Conservation (phyloP, 345 rosid species). For the Eucalyptus paniculata region DNA sequence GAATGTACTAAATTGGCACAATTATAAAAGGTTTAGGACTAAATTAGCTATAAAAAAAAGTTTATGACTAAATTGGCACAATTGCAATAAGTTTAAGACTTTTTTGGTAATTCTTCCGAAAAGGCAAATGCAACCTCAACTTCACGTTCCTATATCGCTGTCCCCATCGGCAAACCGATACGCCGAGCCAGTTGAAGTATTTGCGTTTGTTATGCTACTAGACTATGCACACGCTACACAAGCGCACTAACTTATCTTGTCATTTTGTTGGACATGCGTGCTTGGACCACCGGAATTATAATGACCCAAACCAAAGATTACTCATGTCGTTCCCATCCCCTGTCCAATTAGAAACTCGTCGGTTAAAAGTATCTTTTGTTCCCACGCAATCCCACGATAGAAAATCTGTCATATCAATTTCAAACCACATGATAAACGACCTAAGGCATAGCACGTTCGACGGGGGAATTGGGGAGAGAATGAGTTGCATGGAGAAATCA, state of each 20-base stretch:
- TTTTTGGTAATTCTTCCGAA: neutral
- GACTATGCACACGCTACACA: neutral
- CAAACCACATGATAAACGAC: neutral
- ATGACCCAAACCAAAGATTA: neutral
- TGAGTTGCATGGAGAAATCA: neutral
- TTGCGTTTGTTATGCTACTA: neutral
- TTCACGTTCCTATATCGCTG: neutral
- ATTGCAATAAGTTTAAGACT: too few species aligned
- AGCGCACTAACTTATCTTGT: neutral
- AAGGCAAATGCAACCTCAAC: neutral
- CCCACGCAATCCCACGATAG: neutral
- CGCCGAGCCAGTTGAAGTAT: neutral
- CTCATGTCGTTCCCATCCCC: neutral
- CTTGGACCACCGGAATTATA: neutral
- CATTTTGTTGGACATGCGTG: neutral
- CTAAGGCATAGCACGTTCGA: neutral
- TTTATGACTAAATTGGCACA: too few species aligned
- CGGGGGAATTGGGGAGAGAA: neutral
- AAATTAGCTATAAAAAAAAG: too few species aligned
- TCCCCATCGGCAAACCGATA: neutral
- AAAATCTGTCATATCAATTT: neutral
- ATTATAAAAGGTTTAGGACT: too few species aligned
- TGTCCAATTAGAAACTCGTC: neutral
- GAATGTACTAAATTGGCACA: too few species aligned
- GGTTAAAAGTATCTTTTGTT: neutral